Percentiles rank a stretch among this genome's conserved stretches.
phyloP scores from a whole-genome alignment of 2,329 filamentous ascomycete genomes.

The Microsporum audouinii region DNA sequence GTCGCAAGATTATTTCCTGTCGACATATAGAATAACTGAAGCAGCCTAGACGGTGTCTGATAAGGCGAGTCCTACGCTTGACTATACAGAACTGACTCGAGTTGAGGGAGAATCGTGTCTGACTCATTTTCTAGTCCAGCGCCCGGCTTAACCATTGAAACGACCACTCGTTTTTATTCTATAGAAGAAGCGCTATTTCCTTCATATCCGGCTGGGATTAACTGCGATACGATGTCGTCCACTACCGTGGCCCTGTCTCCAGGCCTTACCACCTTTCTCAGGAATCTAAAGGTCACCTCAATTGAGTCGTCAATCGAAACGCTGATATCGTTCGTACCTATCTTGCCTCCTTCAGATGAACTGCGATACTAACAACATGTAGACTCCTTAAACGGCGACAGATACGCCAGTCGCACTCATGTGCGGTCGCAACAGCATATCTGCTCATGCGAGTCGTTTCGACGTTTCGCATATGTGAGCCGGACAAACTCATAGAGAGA shows the following conservation, averaged over 20 bases:
- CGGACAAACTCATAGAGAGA: conserved; percentile 65
- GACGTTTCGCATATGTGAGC: conserved; percentile 64
- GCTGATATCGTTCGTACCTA: conserved; percentile 10
- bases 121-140: background rate
- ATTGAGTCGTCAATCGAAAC: conserved; percentile 12
- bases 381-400: conserved; percentile 84
- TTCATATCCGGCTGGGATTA: no score
- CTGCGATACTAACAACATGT: background rate
- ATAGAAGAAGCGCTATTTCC: no score
- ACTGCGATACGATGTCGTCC: background rate
- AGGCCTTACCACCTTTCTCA: conserved; percentile 10
- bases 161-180: no score
- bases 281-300: conserved; percentile 9
- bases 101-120: background rate
- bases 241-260: conserved; percentile 5
- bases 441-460: conserved; percentile 79
- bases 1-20: no score
- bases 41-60: background rate
- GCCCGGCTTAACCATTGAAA: no score
- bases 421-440: conserved; percentile 81
- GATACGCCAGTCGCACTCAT: conserved; percentile 75
- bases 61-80: background rate
- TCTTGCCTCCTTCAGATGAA: background rate
- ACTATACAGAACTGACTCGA: background rate
- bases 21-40: background rate